A percentile compares a stretch with the other conserved stretches of the same genome.
These are phyloP conservation scores for Ganoderma boninense DNA, from an alignment of 1,284 basidiomycete species.

Conservation along the genomic window DNA sequence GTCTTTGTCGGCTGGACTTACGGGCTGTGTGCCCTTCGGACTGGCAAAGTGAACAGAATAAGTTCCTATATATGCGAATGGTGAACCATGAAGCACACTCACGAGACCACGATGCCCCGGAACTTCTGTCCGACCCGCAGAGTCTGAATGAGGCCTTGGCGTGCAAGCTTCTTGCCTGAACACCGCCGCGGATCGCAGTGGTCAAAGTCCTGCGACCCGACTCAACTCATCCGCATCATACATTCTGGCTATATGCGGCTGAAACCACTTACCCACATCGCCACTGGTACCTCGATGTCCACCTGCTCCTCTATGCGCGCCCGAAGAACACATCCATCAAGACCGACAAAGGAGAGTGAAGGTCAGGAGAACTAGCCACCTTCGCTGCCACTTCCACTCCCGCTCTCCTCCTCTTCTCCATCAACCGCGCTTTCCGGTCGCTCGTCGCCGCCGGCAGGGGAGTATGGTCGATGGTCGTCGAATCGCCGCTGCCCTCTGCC, in stretches of 20 bases:
- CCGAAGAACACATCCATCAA: background rate
- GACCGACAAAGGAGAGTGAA: background rate
- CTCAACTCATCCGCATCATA: background rate
- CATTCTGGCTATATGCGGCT: no score
- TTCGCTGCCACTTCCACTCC: constrained; percentile 20
- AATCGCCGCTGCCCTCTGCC: constrained; percentile 29
- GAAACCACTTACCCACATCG: constrained; percentile 82
- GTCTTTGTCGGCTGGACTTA: constrained; percentile 89
- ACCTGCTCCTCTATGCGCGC: constrained; percentile 30
- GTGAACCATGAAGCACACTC: constrained; percentile 31
- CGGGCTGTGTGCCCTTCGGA: constrained; percentile 84
- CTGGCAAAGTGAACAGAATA: constrained; percentile 49
- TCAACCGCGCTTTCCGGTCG: constrained; percentile 33
- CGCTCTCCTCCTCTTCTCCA: constrained; percentile 10
- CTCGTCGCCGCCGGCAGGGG: constrained; percentile 30
- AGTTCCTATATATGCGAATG: background rate
- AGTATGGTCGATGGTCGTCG: constrained; percentile 50
- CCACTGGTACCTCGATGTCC: constrained; percentile 73
- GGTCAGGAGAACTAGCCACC: constrained; percentile 20
- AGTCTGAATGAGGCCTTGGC: constrained; percentile 87
- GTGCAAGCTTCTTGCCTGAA: constrained; percentile 92
- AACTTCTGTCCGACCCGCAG: constrained; percentile 89
- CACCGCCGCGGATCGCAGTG: constrained; percentile 97
- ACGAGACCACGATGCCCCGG: constrained; percentile 94
- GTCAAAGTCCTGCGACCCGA: constrained; percentile 81